Base-by-base conservation (phyloP, 371 early-diverging fungal species). In the Mortierella sp. region DNA sequence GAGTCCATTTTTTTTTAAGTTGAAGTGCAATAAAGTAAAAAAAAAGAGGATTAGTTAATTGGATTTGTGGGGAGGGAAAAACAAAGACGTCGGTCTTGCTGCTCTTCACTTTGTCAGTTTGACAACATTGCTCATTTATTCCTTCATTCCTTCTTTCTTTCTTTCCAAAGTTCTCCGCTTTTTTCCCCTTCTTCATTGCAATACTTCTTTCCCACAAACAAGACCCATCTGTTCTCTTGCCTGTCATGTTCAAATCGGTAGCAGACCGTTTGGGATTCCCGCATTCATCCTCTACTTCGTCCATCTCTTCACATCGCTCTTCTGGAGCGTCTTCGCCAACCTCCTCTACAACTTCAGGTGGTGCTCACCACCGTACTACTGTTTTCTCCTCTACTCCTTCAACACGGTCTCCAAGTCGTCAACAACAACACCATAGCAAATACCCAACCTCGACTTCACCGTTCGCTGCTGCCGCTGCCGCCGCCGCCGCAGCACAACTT, bases 251-350 rank as follows among this genome's bases (percentile, higher is more conserved):
- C 69, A 75, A 75, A 45, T 75, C 75, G 0, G 75, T 75, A 5
- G 75, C 66, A 24, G 75, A 75, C 65, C 75, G 75, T 24, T 55
- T 75, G 39, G 75, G 75, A 5, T 54, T 73, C 49, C 73, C 73
- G 9, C 73, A 73, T 47, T 73, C 73, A 6, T 66, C 72, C 28
- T 63, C 60, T 6, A 51, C 66, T 3, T 24, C 22, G 24, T 40
- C 62, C 30, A 26, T 60, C n/a, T 62, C 70, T 20, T 62, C 72
- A 4, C 72, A 65, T 5, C 60, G 35, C 32, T 51, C 72, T 14
- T 67, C 68, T 9, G 51, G 61, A 35, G 8, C 59, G 5, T 66
- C 73, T 28, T 63, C 68, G 20, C n/a, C 73, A 47, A n/a, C 57
- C n/a, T 37, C 61, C 40, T 73, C 73, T 9, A 10, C 67, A 10